Conservation (phyloP, 2,329 filamentous ascomycete species). For the Colletotrichum coccodes region DNA sequence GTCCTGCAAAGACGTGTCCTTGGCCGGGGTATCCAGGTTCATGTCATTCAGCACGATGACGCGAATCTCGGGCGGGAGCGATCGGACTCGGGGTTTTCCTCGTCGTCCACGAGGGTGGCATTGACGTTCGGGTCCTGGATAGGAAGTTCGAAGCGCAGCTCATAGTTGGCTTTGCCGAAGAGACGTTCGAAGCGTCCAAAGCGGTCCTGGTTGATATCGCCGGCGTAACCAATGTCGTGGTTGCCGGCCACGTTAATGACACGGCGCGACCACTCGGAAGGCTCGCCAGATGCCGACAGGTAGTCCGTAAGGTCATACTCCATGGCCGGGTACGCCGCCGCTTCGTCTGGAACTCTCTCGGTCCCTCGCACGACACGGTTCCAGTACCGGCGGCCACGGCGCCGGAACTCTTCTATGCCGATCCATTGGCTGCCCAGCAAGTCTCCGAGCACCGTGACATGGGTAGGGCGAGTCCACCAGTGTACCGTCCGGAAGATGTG, state of each 20-base stretch:
- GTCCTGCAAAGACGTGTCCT: conserved; percentile 73
- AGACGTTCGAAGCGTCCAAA: conserved; percentile 83
- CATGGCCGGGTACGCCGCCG: conserved; percentile 58
- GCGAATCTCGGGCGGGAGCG: conserved; percentile 76
- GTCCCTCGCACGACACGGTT: conserved; percentile 78
- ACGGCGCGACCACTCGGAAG: conserved; percentile 73
- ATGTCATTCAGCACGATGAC: conserved; percentile 91
- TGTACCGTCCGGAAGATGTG: conserved; percentile 88
- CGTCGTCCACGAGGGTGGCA: conserved; percentile 52
- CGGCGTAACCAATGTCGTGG: conserved; percentile 96
- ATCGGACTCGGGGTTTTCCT: conserved; percentile 55
- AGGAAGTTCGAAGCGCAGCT: conserved; percentile 77
- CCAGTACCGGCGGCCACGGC: conserved; percentile 82
- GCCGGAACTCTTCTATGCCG: conserved; percentile 82
- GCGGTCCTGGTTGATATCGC: conserved; percentile 82
- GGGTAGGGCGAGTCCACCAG: conserved; percentile 88
- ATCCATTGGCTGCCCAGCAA: conserved; percentile 97
- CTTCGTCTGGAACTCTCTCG: conserved; percentile 68
- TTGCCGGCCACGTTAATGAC: conserved; percentile 94
- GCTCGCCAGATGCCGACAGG: conserved; percentile 53
- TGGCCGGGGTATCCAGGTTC: conserved; percentile 88
- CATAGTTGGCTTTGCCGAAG: conserved; percentile 93
- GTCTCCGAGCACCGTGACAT: conserved; percentile 90
- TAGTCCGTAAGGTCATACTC: conserved; percentile 63
- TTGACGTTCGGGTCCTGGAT: conserved; percentile 49